Conservation (phyloP, 805 yeast genomes). For the Maudiozyma pseudohumilis region DNA sequence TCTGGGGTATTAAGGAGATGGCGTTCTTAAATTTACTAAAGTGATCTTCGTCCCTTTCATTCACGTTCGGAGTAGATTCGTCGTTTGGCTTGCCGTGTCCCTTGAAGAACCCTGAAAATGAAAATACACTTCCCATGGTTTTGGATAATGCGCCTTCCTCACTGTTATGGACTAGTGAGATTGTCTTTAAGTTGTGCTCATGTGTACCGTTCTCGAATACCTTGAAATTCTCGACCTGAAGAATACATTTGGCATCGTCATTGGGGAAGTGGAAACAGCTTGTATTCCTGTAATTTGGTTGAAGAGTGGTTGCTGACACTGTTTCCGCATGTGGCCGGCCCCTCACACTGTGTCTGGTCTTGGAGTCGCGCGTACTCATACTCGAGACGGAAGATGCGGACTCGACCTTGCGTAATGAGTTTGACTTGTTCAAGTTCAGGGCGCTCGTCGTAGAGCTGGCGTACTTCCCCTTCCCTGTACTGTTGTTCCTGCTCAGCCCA, state of each 20-base stretch:
- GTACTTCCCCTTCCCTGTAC: neutral
- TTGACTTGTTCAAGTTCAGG: slow-evolving; percentile 1
- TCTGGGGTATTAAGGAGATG: slow-evolving; percentile 9
- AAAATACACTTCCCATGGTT: slow-evolving; percentile 9
- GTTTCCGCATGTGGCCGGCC: slow-evolving; percentile 19
- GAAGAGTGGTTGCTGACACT: slow-evolving; percentile 15
- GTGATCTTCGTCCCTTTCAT: slow-evolving; percentile 4
- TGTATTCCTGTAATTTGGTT: slow-evolving; percentile 4
- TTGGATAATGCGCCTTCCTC: neutral
- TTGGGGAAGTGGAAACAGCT: slow-evolving; percentile 2
- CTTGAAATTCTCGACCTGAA: slow-evolving; percentile 19
- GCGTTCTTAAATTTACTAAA: slow-evolving; percentile 7
- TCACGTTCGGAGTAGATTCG: neutral
- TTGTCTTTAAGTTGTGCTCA: slow-evolving; percentile 21
- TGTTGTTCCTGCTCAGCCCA: neutral
- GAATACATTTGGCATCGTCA: slow-evolving; percentile 11
- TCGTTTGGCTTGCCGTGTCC: slow-evolving; percentile 9
- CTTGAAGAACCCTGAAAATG: slow-evolving; percentile 19
- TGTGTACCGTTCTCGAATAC: slow-evolving; percentile 25
- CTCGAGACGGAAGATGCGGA: slow-evolving; percentile 6
- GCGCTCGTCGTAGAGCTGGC: neutral
- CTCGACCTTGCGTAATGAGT: slow-evolving; percentile 7
- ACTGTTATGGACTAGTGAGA: slow-evolving; percentile 11
- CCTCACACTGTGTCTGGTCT: slow-evolving; percentile 2
- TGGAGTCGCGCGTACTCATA: neutral